Base-by-base conservation (phyloP, 352 stramenopile species). In the Pythium volutum region DNA sequence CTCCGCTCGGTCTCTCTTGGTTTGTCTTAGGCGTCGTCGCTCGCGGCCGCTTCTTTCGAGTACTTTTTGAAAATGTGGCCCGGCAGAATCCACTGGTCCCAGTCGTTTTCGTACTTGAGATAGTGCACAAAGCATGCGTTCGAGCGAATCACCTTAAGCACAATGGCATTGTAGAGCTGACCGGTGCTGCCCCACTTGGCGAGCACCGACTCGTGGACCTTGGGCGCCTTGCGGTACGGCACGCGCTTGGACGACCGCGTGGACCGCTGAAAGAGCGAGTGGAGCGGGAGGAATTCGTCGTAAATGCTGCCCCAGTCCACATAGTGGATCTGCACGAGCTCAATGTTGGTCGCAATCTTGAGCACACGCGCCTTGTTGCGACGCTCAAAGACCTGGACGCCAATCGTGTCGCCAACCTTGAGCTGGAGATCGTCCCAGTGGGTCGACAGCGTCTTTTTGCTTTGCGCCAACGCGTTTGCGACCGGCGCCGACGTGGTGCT, bases 61-160 rank as follows among this genome's bases (percentile, higher is more conserved):
- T 88, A 89, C 68, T 92, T 92, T 55, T 77, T 81, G 64, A 90
- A 92, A 38, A 92, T 92, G 59, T 90, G 81, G 39, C 79, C 78
- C 1, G 82, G 82, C 18, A 92, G 64, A 39, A 92, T 67, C 82
- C 82, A 92, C 58, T 92, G 82, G 71, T 92, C 79, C 82, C 82
- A 92, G 69, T 92, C 80, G 54, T 88, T 89, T 57, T 92, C 79
- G 53, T 83, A 90, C 74, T 92, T 90, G 61, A 90, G 70, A 58
- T 90, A 92, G 68, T 92, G 82, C 74, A 92, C 82, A 41, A 82
- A 74, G 61, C 80, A 89, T 7, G 82, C 80, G 55, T 90, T 89
- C 2, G 82, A 83, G 57, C 75, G 79, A 54, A 90, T 82, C 25
- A 90, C 82, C 67, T 89, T 89, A 45, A 89, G 80, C 60, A 92